Evolutionary conservation across 164 flowering plant genomes (phyloP), one percentile per base, ranked within the genome.

Genomic region (Sextonia rubra): DNA sequence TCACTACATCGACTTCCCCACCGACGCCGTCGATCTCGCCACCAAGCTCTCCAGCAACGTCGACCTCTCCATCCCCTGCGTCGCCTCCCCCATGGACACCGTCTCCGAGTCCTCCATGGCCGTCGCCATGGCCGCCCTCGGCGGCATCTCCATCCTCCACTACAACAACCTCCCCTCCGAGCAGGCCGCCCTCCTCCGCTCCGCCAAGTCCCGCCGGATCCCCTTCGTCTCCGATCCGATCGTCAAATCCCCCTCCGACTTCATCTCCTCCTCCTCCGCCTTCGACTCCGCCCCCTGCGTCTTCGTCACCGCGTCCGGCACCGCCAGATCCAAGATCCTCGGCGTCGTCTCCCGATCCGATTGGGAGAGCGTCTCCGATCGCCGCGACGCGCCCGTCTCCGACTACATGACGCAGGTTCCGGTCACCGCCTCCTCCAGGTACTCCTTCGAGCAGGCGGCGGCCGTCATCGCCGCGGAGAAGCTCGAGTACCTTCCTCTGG

Each of bases 31-130:
- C 66, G 66, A 80, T 11, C 86, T 94, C 56, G 22, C 82, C 70
- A 82, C 97, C 32, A 83, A 83, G 26, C 91, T 92, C 76, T 82
- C 87, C 48, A 86, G 89, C 64, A 88, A 86, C 76, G 66, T 94
- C 71, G 29, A 72, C 4, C 91, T 94, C 22, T 81, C 94, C 2
- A 80, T 81, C 47, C 99, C 99, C 0, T 86, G 90, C 68, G 92
- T 94, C 25, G 73, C 97, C 12, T 94, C 99, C 18, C 99, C 99
- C 0, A 92, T 92, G 97, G 99, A 94, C 83, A 91, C 98, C 15
- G 97, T 92, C 47, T 88, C 97, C 0, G 98, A 94, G 69, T 76
- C 97, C 9, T 73, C 83, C 73, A 92, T 94, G 97, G 97, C 97
- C 29, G 85, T 88, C 11, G 82, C 95, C 69, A 91, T 94, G 95